Evolutionary conservation across 164 flowering plant genomes (phyloP).

Genomic region (Tetrastigma voinierianum): DNA sequence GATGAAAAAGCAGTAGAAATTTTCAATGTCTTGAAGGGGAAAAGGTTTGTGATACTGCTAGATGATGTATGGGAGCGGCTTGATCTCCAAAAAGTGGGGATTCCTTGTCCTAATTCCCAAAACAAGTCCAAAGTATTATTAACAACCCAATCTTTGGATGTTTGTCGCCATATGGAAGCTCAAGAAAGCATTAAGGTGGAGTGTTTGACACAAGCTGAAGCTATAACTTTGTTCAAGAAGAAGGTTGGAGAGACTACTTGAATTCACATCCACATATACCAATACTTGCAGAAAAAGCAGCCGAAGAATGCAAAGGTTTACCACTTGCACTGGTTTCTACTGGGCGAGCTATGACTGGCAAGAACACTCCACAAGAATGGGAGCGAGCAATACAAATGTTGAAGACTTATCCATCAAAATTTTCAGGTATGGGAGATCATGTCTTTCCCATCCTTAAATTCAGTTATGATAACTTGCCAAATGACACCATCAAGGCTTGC

Average conservation of each 20-base stretch:
- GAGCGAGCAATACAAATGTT: background rate
- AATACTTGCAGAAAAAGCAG: constrained; percentile 2
- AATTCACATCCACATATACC: constrained; percentile 8
- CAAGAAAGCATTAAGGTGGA: constrained; percentile 1
- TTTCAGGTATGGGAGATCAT: constrained; percentile 11
- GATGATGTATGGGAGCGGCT: no score
- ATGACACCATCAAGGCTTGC: constrained; percentile 1
- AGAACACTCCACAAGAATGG: constrained; percentile 9
- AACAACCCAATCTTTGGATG: constrained; percentile 7
- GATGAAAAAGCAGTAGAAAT: constrained; percentile 1
- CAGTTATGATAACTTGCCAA: constrained; percentile 13
- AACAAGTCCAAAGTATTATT: constrained; percentile 13
- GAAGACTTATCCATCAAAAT: background rate
- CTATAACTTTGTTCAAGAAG: constrained; percentile 7
- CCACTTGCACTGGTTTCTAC: constrained; percentile 17
- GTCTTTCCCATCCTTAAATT: constrained; percentile 6
- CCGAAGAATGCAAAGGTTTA: constrained; percentile 9
- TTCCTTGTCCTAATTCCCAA: background rate
- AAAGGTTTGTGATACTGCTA: no score
- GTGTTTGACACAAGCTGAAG: constrained; percentile 4
- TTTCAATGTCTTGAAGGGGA: background rate
- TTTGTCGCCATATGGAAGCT: constrained; percentile 13
- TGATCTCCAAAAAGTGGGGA: background rate
- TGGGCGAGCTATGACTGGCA: constrained; percentile 15
- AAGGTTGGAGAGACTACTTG: background rate